Evolutionary conservation across 495 filamentous ascomycete species (phyloP).

Genomic region (Daldinia decipiens): DNA sequence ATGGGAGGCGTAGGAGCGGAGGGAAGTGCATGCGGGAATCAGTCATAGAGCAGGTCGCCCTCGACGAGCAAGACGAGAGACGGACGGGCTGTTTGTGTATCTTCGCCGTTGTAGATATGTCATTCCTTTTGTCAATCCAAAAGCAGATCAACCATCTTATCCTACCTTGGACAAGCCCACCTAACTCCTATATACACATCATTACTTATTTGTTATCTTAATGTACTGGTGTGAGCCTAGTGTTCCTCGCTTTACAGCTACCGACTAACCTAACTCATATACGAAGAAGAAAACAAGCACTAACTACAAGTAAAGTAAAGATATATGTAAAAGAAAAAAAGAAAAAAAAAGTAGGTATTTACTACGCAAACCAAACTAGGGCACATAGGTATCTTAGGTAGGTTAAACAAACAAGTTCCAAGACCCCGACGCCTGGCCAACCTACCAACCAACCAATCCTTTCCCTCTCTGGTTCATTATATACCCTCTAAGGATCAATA

Average conservation of each 20-base stretch:
- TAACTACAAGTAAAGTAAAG: neutral
- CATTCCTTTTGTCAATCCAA: conserved; percentile 38
- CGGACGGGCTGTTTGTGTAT: neutral
- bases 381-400: conserved; percentile 2
- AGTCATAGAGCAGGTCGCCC: conserved; percentile 20
- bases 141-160: conserved; percentile 22
- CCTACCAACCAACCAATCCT: neutral
- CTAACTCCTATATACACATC: neutral
- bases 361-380: conserved; percentile 12
- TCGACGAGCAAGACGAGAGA: conserved; percentile 19
- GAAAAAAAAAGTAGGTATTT: conserved; percentile 4
- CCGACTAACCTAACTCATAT: too few species aligned
- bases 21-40: conserved; percentile 1
- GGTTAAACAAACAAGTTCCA: conserved; percentile 1
- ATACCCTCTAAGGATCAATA: conserved; percentile 1
- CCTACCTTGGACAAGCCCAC: conserved; percentile 5
- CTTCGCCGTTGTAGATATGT: conserved; percentile 35
- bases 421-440: conserved; percentile 2
- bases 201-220: too few species aligned
- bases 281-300: neutral
- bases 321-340: too few species aligned
- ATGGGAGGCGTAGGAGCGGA: neutral
- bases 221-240: too few species aligned
- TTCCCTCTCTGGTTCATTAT: neutral
- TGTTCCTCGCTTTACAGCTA: too few species aligned